Percentiles rank a stretch among this genome's conserved stretches.
phyloP scores from a whole-genome alignment of 192 early-diverging fungal genomes.

The Chytriomyces confervae region DNA sequence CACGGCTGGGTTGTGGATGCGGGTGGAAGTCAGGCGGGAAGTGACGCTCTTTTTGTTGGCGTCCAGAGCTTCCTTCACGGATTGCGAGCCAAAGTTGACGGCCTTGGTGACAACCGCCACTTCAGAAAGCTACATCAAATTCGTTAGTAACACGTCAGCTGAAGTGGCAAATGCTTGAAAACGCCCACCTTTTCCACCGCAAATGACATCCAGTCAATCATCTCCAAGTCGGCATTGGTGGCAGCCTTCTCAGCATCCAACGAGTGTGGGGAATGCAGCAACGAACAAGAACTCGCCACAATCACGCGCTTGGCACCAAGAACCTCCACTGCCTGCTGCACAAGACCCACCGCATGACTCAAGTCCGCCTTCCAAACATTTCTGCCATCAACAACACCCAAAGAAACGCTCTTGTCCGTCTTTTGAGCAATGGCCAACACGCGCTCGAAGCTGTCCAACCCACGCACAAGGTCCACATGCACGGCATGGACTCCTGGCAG shows the following conservation, averaged over 20 bases:
- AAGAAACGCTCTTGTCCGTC: slow-evolving; percentile 57
- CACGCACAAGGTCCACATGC: slow-evolving; percentile 91
- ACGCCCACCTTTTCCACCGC: slow-evolving; percentile 78
- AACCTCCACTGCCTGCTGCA: slow-evolving; percentile 67
- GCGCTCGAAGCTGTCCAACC: slow-evolving; percentile 76
- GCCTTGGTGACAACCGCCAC: slow-evolving; percentile 72
- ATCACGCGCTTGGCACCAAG: slow-evolving; percentile 79
- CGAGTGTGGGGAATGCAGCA: slow-evolving; percentile 92
- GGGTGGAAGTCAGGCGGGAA: slow-evolving; percentile 74
- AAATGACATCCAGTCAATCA: slow-evolving; percentile 93
- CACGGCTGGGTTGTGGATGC: slow-evolving; percentile 83
- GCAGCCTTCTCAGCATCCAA: slow-evolving; percentile 65
- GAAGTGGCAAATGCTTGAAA: neutral
- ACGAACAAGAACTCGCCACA: slow-evolving; percentile 88
- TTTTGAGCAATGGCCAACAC: slow-evolving; percentile 59
- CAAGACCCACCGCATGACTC: slow-evolving; percentile 69
- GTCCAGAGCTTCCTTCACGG: slow-evolving; percentile 70
- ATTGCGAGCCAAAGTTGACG: slow-evolving; percentile 55
- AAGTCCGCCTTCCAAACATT: slow-evolving; percentile 98
- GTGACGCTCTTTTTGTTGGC: slow-evolving; percentile 69
- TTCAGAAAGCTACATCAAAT: slow-evolving; percentile 61
- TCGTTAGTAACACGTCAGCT: neutral
- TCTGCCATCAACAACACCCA: slow-evolving; percentile 96
- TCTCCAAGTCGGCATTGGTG: slow-evolving; percentile 70
- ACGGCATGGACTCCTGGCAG: slow-evolving; percentile 79